A percentile compares a stretch with the other conserved stretches of the same genome.
Evolutionary conservation across 371 early-diverging fungal species (phyloP).

Genomic region (Lichtheimia ornata): DNA sequence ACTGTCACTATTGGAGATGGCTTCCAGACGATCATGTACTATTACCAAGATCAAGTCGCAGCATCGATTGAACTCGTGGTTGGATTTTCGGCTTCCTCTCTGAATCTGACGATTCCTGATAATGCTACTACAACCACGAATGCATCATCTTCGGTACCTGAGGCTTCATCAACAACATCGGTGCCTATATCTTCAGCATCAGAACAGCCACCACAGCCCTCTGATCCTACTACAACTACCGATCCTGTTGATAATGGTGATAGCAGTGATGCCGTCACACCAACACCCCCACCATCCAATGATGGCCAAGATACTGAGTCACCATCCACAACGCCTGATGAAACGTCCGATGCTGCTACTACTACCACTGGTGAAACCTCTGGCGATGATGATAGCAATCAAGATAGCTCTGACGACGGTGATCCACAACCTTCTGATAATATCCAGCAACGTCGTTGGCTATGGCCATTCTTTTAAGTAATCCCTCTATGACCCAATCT

Average conservation of each 20-base stretch:
- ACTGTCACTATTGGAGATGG: slow-evolving; percentile 36
- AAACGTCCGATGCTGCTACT: neutral
- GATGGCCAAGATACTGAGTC: neutral
- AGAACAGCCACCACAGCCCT: no score
- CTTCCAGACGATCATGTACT: slow-evolving; percentile 35
- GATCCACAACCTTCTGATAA: no score
- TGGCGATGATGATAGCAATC: neutral
- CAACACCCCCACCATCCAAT: neutral
- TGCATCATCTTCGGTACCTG: neutral
- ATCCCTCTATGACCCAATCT: no score
- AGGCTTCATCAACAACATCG: no score
- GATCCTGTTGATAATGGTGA: no score
- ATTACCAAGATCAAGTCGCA: slow-evolving; percentile 24
- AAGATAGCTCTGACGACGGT: neutral
- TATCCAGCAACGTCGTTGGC: no score
- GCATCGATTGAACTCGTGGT: neutral
- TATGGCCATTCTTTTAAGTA: no score
- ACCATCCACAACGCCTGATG: neutral
- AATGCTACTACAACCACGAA: neutral
- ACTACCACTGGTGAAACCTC: neutral
- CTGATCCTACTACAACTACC: no score
- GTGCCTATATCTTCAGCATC: no score
- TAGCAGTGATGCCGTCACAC: neutral
- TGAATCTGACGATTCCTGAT: neutral
- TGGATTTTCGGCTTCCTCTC: neutral